Conservation (phyloP, 768 basidiomycete genomes). For the Suillus lakei region DNA sequence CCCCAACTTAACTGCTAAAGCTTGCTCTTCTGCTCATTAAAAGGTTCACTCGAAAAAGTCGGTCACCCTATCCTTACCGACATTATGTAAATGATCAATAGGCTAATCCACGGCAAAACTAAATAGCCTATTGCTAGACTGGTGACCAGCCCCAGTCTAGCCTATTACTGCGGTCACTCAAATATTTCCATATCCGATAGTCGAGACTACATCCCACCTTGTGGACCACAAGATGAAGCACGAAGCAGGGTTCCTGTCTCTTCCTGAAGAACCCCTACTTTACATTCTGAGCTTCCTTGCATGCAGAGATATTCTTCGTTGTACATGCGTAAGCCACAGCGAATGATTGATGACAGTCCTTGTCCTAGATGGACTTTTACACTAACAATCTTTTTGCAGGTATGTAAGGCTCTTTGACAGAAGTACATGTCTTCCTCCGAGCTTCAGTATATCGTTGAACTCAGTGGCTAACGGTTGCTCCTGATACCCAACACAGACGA, state of each 20-base stretch:
- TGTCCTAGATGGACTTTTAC: background rate
- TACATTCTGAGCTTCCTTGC: background rate
- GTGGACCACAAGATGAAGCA: background rate
- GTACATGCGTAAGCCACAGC: background rate
- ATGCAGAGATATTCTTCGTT: background rate
- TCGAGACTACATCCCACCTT: background rate
- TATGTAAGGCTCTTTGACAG: background rate
- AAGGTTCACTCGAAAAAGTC: no score
- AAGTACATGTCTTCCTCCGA: background rate
- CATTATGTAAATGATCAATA: no score
- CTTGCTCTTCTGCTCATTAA: no score
- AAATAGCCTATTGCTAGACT: no score
- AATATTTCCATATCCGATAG: no score
- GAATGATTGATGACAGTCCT: no score
- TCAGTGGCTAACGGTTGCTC: background rate
- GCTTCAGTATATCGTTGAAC: background rate
- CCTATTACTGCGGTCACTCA: no score
- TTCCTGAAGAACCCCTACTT: background rate
- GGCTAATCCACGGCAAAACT: no score
- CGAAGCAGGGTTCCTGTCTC: background rate
- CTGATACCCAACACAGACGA: background rate
- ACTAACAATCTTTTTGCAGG: background rate
- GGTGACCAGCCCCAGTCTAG: no score
- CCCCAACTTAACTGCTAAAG: no score
- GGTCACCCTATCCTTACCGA: no score